phyloP scores from a whole-genome alignment of 2,329 filamentous ascomycete species.

The Byssothecium circinans region DNA sequence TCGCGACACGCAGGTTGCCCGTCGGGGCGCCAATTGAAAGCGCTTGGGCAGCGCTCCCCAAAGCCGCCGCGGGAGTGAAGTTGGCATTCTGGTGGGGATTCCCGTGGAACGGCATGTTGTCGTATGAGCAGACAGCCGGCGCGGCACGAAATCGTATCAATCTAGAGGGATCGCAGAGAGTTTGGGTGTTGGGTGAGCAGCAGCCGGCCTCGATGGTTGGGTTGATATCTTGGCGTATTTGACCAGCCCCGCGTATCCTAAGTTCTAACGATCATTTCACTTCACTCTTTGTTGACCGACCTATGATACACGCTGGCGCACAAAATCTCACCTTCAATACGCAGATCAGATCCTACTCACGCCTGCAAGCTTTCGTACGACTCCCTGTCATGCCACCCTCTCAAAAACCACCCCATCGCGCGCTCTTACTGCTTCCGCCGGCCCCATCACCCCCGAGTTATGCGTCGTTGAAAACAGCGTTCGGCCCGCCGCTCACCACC shows the following conservation, averaged over 20 bases:
- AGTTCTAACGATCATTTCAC: too few species aligned
- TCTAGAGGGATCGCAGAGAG: too few species aligned
- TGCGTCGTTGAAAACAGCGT: slow-evolving; percentile 47
- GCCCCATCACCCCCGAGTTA: slow-evolving; percentile 44
- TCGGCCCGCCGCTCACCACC: slow-evolving; percentile 45
- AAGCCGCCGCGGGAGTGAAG: slow-evolving; percentile 43
- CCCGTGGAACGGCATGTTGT: slow-evolving; percentile 43
- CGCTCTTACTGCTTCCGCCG: slow-evolving; percentile 51
- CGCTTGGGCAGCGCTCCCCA: slow-evolving; percentile 51
- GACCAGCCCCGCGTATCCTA: too few species aligned
- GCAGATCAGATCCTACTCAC: not conserved
- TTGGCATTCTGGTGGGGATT: slow-evolving; percentile 39
- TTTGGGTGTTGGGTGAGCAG: too few species aligned
- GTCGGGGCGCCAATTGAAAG: slow-evolving; percentile 51
- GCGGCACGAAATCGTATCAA: not conserved
- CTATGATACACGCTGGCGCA: too few species aligned
- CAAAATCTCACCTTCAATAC: too few species aligned
- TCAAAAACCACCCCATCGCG: slow-evolving; percentile 19
- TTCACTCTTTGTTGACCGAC: too few species aligned
- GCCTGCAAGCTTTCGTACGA: slow-evolving; percentile 9
- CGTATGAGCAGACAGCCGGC: slow-evolving; percentile 5
- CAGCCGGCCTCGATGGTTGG: too few species aligned
- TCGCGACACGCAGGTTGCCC: slow-evolving; percentile 44
- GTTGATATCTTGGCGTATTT: too few species aligned
- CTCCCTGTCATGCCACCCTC: slow-evolving; percentile 33